Base-by-base conservation (phyloP, 371 early-diverging fungal genomes). In the Mucor mucedo region DNA sequence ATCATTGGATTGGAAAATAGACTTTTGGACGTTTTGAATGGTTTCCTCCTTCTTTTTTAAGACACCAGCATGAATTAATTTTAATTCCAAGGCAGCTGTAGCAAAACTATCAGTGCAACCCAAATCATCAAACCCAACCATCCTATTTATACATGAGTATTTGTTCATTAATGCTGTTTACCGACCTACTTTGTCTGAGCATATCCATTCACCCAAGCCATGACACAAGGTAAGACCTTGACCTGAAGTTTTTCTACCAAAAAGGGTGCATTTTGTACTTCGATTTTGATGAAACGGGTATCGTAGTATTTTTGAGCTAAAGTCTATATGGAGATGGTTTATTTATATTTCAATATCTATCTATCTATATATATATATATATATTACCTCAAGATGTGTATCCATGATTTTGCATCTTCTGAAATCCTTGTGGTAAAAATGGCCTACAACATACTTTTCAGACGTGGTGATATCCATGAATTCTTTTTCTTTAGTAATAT, bases 71-170 rank as follows among this genome's bases (percentile, higher is more conserved):
- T 84, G 82, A 28, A 75, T 72, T 52, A 95, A 76, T 39, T 97
- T 85, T 49, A 83, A 71, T 72, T 97, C 96, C 7, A 98, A 77
- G 41, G 81, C 59, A 6, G 86, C 75, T 2, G 96, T 96, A 39
- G 85, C 78, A 64, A 98, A 98, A 50, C 82, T 78, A 72, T 97
- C 97, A 5, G 85, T 87, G 68, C 91, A 92, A 13, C 96, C 96
- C 8, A 98, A 78, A 32, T 93, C 96, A 47, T 98, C 98, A 83
- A 98, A 98, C 0, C 98, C 98, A 63, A 96, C 83, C 38, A 98
- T 67, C 47, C 95, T 94, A 71, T 32, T 13, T 3, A 30, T 45
- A 49, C 8, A 21, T 9, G 32, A 49, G 11, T 59, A n/a, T 38
- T 2, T 16, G 14, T 47, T 21, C 2, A 21, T 6, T 14, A 14